These are phyloP conservation scores for Neonectria ditissima DNA, from an alignment of 2,329 filamentous ascomycete species.

Conservation along the genomic window DNA sequence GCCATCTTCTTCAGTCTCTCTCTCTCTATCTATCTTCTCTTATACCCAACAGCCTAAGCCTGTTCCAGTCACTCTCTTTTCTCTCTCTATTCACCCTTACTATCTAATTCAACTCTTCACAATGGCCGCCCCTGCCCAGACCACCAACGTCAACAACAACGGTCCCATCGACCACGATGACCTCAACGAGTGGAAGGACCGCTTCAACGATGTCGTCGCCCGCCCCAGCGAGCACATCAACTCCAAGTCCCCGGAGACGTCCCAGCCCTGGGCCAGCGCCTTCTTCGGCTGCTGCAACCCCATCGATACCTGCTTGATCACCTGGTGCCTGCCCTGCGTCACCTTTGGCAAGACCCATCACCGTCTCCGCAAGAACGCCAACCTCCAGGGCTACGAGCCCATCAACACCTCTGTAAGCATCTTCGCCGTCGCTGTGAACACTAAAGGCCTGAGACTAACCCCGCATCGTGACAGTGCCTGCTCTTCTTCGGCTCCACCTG, in stretches of 20 bases:
- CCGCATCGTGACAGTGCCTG: slow-evolving; percentile 51
- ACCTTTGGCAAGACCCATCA: slow-evolving; percentile 63
- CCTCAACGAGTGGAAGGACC: slow-evolving; percentile 57
- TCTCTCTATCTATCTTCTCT: slow-evolving; percentile 12
- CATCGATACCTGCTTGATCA: slow-evolving; percentile 58
- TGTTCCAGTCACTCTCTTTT: slow-evolving; percentile 20
- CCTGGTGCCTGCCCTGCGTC: slow-evolving; percentile 60
- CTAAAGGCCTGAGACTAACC: slow-evolving; percentile 4
- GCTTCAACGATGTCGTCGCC: slow-evolving; percentile 58
- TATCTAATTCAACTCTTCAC: slow-evolving; percentile 7
- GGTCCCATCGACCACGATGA: slow-evolving; percentile 57
- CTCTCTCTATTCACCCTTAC: slow-evolving; percentile 3
- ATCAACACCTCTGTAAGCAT: slow-evolving; percentile 59
- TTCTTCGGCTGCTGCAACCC: slow-evolving; percentile 61
- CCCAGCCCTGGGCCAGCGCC: slow-evolving; percentile 54
- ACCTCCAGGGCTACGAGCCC: slow-evolving; percentile 58
- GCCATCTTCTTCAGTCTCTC: slow-evolving; percentile 23
- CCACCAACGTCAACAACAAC: slow-evolving; percentile 38
- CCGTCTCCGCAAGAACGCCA: slow-evolving; percentile 54
- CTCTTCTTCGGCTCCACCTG: slow-evolving; percentile 56
- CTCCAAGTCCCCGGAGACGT: slow-evolving; percentile 53
- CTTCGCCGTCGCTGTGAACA: neutral
- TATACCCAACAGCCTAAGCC: slow-evolving; percentile 11
- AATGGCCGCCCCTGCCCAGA: slow-evolving; percentile 37
- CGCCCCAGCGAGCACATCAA: slow-evolving; percentile 57